Base-by-base conservation (phyloP, 1,139 yeast species). In the Oligophagozyma castellii region DNA sequence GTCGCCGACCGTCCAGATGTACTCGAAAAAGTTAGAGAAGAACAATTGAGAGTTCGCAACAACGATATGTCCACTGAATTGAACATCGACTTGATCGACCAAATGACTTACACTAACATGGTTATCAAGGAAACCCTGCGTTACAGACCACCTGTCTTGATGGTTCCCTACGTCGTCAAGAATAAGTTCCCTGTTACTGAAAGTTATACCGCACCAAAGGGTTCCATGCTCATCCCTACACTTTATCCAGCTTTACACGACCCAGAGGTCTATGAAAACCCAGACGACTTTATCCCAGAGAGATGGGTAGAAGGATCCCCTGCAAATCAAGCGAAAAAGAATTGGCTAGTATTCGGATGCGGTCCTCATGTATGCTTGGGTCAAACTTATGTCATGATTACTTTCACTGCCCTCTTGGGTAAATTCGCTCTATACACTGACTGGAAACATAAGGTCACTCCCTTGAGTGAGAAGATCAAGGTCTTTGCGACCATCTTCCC, bases 401-500 rank as follows among this genome's bases (percentile, higher is more conserved):
- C 86, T 42, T 77, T 89, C 56, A 75, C 93, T 12, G 84, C 81
- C 26, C 65, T 86, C 66, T 70, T 89, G 52, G 98, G 98, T 51
- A 86, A 86, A 56, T 84, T 80, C 33, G 67, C 79, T 24, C 58
- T 89, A 70, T 61, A 69, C 43, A 67, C 86, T 32, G 89, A 89
- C 54, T 70, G 89, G 60, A 58, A 68, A 36, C 98, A 89, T 55
- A 70, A 74, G 44, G 71, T 75, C 32, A 89, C 98, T 15, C 77
- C 73, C 25, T 61, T 73, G 46, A 75, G 92, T 39, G 98, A 89
- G 60, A 75, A 83, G 50, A 83, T 89, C 48, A 81, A 84, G 51
- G 96, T 89, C 23, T 89, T 89, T 55, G 98, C 98, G 21, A 89
- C 98, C 16, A 84, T 89, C 51, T 89, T 89, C 79, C 98, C 98